These are phyloP conservation scores for Litchi chinensis DNA, from an alignment of 345 rosid species.

Conservation along the genomic window DNA sequence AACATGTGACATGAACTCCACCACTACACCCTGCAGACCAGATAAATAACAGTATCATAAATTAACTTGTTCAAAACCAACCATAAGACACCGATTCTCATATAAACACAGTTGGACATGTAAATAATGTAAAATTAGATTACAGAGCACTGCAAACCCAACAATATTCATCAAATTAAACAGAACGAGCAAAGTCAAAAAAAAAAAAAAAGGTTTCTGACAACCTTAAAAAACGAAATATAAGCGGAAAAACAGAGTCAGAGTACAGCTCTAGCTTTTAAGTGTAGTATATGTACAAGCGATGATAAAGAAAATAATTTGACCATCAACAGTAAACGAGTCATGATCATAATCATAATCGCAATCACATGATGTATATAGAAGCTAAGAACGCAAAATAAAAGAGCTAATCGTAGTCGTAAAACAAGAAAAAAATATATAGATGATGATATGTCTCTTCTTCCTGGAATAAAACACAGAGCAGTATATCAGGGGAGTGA, in stretches of 20 bases:
- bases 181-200: too few relatives aligned
- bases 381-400: neutral
- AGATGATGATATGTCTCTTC: neutral
- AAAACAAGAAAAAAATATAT: neutral
- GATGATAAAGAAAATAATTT: too few relatives aligned
- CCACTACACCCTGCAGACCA: neutral
- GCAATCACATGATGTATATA: neutral
- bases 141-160: neutral
- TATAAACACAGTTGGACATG: neutral
- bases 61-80: neutral
- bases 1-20: conserved; percentile 5
- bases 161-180: neutral
- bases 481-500: neutral
- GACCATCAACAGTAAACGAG: neutral
- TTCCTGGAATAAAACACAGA: neutral
- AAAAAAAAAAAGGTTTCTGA: too few relatives aligned
- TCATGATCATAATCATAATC: neutral
- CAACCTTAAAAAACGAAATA: neutral
- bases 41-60: neutral
- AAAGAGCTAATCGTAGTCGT: neutral
- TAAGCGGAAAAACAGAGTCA: neutral
- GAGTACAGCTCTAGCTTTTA: neutral
- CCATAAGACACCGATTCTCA: neutral
- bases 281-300: neutral
- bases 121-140: too few relatives aligned